A percentile compares a stretch with the other conserved stretches of the same genome.
Evolutionary conservation across 306 rosid genomes (phyloP).

Genomic region (Rosa lucieae): DNA sequence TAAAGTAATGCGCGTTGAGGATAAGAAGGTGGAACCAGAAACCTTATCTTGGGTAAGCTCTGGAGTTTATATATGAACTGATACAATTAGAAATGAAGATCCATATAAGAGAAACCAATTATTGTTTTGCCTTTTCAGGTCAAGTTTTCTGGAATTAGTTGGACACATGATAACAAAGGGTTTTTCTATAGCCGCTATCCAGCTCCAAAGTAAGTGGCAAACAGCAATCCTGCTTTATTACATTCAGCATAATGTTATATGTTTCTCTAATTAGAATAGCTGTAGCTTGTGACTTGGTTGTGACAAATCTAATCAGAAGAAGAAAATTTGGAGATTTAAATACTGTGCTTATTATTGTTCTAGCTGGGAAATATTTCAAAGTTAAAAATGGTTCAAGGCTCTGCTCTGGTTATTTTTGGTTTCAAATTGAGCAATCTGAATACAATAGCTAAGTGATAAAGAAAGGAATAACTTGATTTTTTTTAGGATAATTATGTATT

Average conservation of each 20-base stretch:
- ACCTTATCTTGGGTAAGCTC: conserved; percentile 80
- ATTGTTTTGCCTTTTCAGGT: conserved; percentile 52
- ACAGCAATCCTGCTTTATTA: background rate
- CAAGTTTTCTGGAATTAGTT: conserved; percentile 72
- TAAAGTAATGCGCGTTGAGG: conserved; percentile 59
- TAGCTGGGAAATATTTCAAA: background rate
- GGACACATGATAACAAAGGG: conserved; percentile 91
- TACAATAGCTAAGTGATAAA: background rate
- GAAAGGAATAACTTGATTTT: background rate
- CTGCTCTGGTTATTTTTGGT: background rate
- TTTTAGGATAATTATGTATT: background rate
- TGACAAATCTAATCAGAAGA: background rate
- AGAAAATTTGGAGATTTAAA: background rate
- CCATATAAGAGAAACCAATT: background rate
- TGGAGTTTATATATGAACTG: background rate
- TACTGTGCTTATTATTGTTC: background rate
- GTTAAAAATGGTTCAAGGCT: background rate
- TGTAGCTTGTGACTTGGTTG: background rate
- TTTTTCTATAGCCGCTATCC: conserved; percentile 93
- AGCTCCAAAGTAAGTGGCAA: conserved; percentile 67
- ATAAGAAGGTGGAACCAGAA: conserved; percentile 49
- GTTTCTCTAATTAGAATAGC: background rate
- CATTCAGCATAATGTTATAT: background rate
- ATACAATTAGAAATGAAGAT: background rate
- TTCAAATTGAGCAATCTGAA: background rate